Evolutionary conservation across 2,329 filamentous ascomycete genomes (phyloP), one percentile per base, ranked within the genome.

Genomic region (Elsinoe perseae): DNA sequence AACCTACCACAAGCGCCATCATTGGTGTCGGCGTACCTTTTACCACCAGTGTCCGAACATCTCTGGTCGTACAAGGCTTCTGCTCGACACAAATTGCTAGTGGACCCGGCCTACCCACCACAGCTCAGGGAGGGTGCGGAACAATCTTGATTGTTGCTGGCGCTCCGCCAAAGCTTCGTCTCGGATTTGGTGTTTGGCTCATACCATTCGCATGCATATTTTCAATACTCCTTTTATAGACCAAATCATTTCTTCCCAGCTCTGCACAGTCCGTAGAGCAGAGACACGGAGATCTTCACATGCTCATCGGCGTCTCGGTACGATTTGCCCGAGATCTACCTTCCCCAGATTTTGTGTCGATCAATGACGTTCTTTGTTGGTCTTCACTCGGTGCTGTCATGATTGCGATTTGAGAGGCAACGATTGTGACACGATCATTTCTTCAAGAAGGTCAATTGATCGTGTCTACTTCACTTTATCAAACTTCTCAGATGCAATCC

Each of bases 41-140:
- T n/a, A 56, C 53, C 2, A 56, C 53, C 14, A 56, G 25, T 21
- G 34, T 54, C 12, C 25, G 34, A 23, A 44, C 52, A 7, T 32
- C 52, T n/a, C 16, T 34, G 2, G 53, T 56, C 6, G 40, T 48
- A 8, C 28, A 44, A 28, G 53, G 53, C 25, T 56, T 46, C 36
- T 56, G 53, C 25, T 56, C 53, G 3, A 56, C 53, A 4, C 38
- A 46, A 10, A 28, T 32, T 10, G 53, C 53, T 9, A 42, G 20
- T 34, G 53, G 53, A 10, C 53, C 53, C n/a, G 40, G 40, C 8
- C 28, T 56, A 2, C 53, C 53, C 16, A 56, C 53, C 10, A 56
- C 53, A 27, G 53, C 53, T n/a, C 53, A 44, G 25, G 53, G 53
- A 10, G 53, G 42, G 7, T 56, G 53, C 30, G 53, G 53, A 8